A percentile compares a stretch with the other conserved stretches of the same genome.
These are phyloP conservation scores for Balansia obtecta DNA, from an alignment of 2,329 filamentous ascomycete species.

Conservation along the genomic window DNA sequence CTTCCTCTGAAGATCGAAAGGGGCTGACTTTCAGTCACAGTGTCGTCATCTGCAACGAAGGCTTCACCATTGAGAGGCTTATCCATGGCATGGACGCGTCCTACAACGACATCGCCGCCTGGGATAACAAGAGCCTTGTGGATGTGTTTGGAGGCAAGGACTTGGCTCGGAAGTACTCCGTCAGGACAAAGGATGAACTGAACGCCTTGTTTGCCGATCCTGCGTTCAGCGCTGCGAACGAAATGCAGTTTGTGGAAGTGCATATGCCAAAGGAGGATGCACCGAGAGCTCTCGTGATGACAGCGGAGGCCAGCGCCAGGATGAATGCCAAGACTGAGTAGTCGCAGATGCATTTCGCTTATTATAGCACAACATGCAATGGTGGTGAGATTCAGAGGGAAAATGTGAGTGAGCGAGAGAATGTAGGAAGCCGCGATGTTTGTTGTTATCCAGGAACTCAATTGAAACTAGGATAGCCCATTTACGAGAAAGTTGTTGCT, in stretches of 20 bases:
- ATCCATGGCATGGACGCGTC: conserved; percentile 70
- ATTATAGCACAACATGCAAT: too few species aligned
- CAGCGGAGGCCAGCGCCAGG: conserved; percentile 57
- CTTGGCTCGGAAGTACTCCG: conserved; percentile 48
- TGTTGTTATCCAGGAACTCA: too few species aligned
- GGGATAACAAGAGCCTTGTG: conserved; percentile 60
- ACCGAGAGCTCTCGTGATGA: conserved; percentile 55
- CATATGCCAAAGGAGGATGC: conserved; percentile 73
- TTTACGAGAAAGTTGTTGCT: too few species aligned
- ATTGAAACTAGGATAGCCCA: too few species aligned
- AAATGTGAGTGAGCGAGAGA: too few species aligned
- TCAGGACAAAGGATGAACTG: conserved; percentile 59
- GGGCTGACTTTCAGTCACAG: conserved; percentile 19
- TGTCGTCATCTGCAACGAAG: conserved; percentile 78
- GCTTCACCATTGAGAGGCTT: conserved; percentile 79
- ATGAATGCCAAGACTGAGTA: conserved; percentile 42
- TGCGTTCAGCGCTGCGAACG: conserved; percentile 45
- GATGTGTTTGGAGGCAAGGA: conserved; percentile 54
- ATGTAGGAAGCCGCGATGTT: too few species aligned
- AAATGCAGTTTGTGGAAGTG: conserved; percentile 64
- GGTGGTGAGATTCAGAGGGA: too few species aligned
- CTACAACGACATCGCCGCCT: conserved; percentile 72
- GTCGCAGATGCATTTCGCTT: not conserved
- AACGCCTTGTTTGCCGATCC: conserved; percentile 51
- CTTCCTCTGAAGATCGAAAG: not conserved